A percentile compares a stretch with the other conserved stretches of the same genome.
Conservation (phyloP, 257 asterid species). For the Penstemon newberryi region DNA sequence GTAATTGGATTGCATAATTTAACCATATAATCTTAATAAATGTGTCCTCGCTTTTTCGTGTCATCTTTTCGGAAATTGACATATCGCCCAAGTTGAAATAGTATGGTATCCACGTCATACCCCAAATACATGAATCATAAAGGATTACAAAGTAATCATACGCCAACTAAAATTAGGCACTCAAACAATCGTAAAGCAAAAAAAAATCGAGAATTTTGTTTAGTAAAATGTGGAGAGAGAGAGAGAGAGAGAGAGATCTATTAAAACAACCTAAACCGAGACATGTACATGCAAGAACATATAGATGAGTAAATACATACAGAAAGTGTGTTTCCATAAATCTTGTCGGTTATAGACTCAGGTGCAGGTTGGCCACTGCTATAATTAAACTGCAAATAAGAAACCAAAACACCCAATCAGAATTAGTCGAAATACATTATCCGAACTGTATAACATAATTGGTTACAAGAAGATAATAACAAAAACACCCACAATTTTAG, state of each 20-base stretch:
- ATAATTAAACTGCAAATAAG: constrained; percentile 74
- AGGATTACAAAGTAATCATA: too few relatives aligned
- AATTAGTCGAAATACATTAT: constrained; percentile 9
- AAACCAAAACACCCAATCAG: constrained; percentile 13
- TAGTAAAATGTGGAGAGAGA: neutral
- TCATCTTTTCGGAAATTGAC: too few relatives aligned
- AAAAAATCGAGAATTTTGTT: neutral
- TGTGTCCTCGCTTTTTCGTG: too few relatives aligned
- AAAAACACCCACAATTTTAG: neutral
- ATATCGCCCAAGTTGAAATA: too few relatives aligned
- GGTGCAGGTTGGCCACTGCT: constrained; percentile 99
- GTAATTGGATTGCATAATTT: too few relatives aligned
- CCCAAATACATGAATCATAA: too few relatives aligned
- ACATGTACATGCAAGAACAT: constrained; percentile 6
- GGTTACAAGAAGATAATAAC: neutral
- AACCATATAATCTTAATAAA: too few relatives aligned
- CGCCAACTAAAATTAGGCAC: neutral
- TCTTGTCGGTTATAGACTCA: constrained; percentile 92
- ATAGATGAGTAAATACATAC: constrained; percentile 48
- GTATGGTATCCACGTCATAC: too few relatives aligned
- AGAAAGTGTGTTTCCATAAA: constrained; percentile 96
- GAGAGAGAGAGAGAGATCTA: neutral
- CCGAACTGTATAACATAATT: neutral
- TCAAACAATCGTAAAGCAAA: neutral
- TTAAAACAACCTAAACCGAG: neutral